Evolutionary conservation across 1,139 yeast genomes (phyloP).

Genomic region (Protomyces inouyei): DNA sequence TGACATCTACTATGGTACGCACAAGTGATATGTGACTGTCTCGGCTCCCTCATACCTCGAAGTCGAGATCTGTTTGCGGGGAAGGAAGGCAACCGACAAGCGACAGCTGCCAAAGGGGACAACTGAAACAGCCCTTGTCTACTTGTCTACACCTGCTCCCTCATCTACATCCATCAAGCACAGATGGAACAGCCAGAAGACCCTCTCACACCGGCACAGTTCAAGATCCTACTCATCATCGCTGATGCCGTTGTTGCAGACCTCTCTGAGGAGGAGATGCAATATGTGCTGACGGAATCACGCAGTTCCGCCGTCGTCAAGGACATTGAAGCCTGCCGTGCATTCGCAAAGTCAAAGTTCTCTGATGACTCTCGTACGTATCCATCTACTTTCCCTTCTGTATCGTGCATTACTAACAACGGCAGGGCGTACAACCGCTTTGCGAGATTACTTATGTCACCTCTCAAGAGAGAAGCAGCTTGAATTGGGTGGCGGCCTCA

Average conservation of each 20-base stretch:
- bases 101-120: too few relatives aligned
- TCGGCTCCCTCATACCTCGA: too few relatives aligned
- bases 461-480: constrained; percentile 12
- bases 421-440: constrained; percentile 15
- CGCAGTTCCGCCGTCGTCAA: constrained; percentile 13
- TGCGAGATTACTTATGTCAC: constrained; percentile 1
- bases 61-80: too few relatives aligned
- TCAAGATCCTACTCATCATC: constrained; percentile 18
- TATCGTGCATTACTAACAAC: neutral
- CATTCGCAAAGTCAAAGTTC: constrained; percentile 9
- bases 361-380: constrained; percentile 19
- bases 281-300: constrained; percentile 15
- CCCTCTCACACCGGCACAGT: constrained; percentile 32
- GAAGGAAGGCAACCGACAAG: too few relatives aligned
- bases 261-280: constrained; percentile 23
- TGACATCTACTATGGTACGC: too few relatives aligned
- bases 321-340: constrained; percentile 9
- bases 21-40: too few relatives aligned
- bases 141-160: too few relatives aligned
- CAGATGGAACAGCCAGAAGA: neutral
- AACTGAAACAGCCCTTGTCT: too few relatives aligned
- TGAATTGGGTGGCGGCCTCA: constrained; percentile 13
- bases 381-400: neutral
- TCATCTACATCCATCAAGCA: neutral
- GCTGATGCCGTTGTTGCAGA: constrained; percentile 23